Conservation (phyloP, 2,329 filamentous ascomycete genomes). For the Beauveria sp. region DNA sequence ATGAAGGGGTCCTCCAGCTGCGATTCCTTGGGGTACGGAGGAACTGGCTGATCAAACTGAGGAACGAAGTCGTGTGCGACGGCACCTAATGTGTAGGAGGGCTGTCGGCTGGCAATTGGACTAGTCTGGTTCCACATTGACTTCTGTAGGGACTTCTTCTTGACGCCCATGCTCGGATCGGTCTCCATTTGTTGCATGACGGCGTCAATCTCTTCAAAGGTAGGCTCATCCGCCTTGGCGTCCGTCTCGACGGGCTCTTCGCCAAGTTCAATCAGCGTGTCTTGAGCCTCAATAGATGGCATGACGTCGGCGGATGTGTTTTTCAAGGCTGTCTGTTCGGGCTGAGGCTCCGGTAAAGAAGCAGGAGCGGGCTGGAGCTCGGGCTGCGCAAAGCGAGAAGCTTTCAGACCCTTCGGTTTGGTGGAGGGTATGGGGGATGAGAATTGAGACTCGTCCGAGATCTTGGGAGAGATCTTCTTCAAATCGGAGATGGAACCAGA, state of each 20-base stretch:
- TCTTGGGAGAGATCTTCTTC: constrained; percentile 6
- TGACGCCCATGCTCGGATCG: constrained; percentile 64
- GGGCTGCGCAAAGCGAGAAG: constrained; percentile 36
- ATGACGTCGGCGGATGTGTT: not conserved
- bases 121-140: constrained; percentile 40
- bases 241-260: constrained; percentile 18
- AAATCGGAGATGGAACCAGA: not conserved
- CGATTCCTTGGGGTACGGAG: constrained; percentile 15
- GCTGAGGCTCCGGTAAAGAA: constrained; percentile 17
- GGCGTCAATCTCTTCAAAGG: constrained; percentile 82
- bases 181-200: constrained; percentile 78
- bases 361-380: constrained; percentile 25
- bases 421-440: constrained; percentile 36
- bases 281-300: constrained; percentile 11
- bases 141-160: constrained; percentile 48
- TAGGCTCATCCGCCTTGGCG: constrained; percentile 31
- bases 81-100: not conserved
- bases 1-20: constrained; percentile 55
- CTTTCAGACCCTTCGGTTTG: constrained; percentile 34
- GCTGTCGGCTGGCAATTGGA: constrained; percentile 19
- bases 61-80: constrained; percentile 3
- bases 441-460: constrained; percentile 37
- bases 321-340: constrained; percentile 2
- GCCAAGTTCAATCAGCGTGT: constrained; percentile 16
- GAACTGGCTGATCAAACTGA: constrained; percentile 4